Evolutionary conservation across 2,329 filamentous ascomycete species (phyloP), one percentile per base, ranked within the genome.

Genomic region (Esteya vermicola): DNA sequence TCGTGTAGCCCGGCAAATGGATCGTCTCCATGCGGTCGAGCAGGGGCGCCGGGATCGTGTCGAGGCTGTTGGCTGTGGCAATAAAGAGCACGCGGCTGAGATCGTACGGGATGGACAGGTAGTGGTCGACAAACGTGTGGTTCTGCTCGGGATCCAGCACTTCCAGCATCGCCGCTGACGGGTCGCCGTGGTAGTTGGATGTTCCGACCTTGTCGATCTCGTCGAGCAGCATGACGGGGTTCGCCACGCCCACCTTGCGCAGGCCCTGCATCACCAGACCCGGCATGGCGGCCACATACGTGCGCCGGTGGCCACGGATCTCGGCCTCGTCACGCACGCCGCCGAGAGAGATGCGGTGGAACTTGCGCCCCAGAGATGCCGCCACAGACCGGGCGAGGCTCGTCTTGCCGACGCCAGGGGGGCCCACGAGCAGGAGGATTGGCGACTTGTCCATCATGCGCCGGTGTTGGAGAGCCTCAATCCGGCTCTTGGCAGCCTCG

Each of bases 271-370:
- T 88, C 43, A 98, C 82, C 41, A 96, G 68, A 40, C 91, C 91
- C 9, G 91, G 91, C 89, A 98, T 95, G n/a, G 91, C 91, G 19
- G 91, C 91, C 43, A 98, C 91, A 54, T 98, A 98, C 1, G 91
- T 98, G 50, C 91, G 73, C 41, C 91, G 75, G 59, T 98, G 91
- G 9, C 91, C 91, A 44, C 91, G 76, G 44, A 98, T 96, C 62
- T 98, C 91, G 14, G 91, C 91, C 58, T 98, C 91, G 52, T 98
- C 91, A 40, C 91, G 72, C 4, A 98, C 89, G 50, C 91, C 91
- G 45, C 91, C 91, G 4, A 98, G 77, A 4, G 91, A 96, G 51
- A 98, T 95, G 34, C 91, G 78, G 59, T 98, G 89, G 58, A 98
- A 98, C 57, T 95, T 93, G 47, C 91, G 78, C 14, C 89, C 89